These are phyloP conservation scores for Scutellaria baicalensis DNA, from an alignment of 257 asterid genomes.

Conservation along the genomic window DNA sequence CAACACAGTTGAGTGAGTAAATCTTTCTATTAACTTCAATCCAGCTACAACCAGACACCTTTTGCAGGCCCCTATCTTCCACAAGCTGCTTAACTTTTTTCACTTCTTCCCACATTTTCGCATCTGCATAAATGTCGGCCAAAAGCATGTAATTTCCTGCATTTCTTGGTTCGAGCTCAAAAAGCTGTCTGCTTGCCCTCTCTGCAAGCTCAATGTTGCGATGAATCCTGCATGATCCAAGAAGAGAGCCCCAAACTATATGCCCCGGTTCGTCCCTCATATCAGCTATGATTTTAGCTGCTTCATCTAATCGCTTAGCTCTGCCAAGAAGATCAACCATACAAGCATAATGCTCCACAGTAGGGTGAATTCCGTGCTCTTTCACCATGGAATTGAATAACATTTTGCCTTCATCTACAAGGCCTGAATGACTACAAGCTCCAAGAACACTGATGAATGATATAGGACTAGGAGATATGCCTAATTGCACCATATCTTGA, in stretches of 20 bases:
- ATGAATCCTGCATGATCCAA: constrained; percentile 86
- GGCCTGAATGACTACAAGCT: constrained; percentile 94
- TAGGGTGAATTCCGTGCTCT: constrained; percentile 44
- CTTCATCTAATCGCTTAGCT: constrained; percentile 74
- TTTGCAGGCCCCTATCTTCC: constrained; percentile 65
- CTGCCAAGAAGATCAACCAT: constrained; percentile 92
- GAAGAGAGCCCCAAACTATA: constrained; percentile 83
- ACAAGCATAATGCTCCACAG: constrained; percentile 82
- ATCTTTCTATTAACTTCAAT: constrained; percentile 61
- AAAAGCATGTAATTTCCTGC: constrained; percentile 92
- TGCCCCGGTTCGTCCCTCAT: constrained; percentile 79
- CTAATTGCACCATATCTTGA: constrained; percentile 52
- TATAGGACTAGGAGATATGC: constrained; percentile 62
- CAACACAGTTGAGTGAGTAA: constrained; percentile 47
- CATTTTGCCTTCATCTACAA: constrained; percentile 59
- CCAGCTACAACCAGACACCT: constrained; percentile 87
- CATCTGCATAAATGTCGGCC: constrained; percentile 78
- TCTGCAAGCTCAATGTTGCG: constrained; percentile 72
- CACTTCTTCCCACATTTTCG: constrained; percentile 81
- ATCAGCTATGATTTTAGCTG: constrained; percentile 56
- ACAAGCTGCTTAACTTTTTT: constrained; percentile 57
- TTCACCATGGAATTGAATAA: constrained; percentile 60
- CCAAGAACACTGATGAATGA: constrained; percentile 76
- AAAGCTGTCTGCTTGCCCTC: constrained; percentile 58
- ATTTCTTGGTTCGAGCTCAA: constrained; percentile 80